Base-by-base conservation (phyloP, 352 stramenopile genomes). In the Phytophthora citrophthora region DNA sequence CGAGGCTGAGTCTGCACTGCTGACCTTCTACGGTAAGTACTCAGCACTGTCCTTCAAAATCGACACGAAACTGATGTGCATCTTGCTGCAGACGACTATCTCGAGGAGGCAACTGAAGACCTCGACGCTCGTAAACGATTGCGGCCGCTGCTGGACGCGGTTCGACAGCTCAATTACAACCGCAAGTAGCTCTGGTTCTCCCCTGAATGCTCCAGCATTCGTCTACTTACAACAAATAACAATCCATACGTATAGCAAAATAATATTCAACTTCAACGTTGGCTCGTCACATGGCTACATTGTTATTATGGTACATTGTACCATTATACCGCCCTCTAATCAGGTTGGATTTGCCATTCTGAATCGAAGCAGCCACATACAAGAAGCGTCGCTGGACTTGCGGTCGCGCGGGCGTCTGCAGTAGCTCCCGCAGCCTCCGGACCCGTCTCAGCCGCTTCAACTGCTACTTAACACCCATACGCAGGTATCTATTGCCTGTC, bases 141-240 rank as follows among this genome's bases (percentile, higher is more conserved):
- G 52, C 86, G 86, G 55, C 86, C 83, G 12, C 72, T 94, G 23
- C 70, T 94, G 29, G 86, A 94, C 61, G 71, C 74, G 46, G 76
- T 93, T 45, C 70, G 66, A 20, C 61, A 73, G 38, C 67, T 76
- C 27, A 68, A 67, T 34, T 73, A 60, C 43, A 61, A 23, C 13
- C 67, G 62, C 62, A 76, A 72, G 53, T 69, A 72, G 47, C 39
- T 49, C 16, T 34, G 29, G 9, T 34, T 34, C 29, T 34, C 29
- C 29, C 29, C 29, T 34, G 29, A 34, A 34, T 34, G 29, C 29
- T 34, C 29, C 2, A 13, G 29, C 29, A 13, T 34, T 34, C 29
- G 29, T 34, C 29, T 34, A 34, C 29, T 34, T 34, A 34, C 29
- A 34, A 34, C 1, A 3, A 34, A 34, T 13, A 34, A 0, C 29